Evolutionary conservation across 148 eudicot species (phyloP), one percentile per base, ranked within the genome.

Genomic region (Selenicereus undatus): DNA sequence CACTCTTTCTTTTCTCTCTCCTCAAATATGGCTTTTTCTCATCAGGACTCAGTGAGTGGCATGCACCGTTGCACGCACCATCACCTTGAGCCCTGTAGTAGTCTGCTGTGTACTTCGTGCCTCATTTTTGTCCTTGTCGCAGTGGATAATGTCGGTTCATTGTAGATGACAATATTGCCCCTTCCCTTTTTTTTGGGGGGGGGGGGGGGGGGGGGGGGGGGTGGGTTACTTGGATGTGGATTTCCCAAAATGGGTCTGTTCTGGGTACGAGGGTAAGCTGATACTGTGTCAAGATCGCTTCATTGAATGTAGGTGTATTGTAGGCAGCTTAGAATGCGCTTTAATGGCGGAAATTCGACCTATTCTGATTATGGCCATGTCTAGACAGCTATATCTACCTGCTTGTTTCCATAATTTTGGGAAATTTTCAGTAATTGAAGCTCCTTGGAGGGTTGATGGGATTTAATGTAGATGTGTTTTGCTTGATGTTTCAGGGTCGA

Each of bases 401-500:
- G 35, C 52, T 65, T 74, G 84, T 81, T 56, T 74, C 66, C 50
- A 82, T 75, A 68, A 18, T 51, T 84, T 22, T 76, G 78, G 86
- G 29, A 80, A 65, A 29, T 48, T 35, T 8, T 24, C 5, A 45
- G 3, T 16, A 52, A 52, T 56, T 64, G 5, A 52, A 17, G 32
- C 3, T 21, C 69, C n/a, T 8, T 64, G n/a, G 68, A 2, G 68
- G 62, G 62, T 56, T 7, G 66, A 8, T 22, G 10, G 7, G 20
- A 17, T 42, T 39, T 26, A 24, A 45, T 78, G 60, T 13, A 16
- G 30, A 17, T 75, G 27, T 1, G 26, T 11, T 58, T 73, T 35
- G 73, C 71, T 78, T 48, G 54, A 20, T 78, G 64, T 77, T 86
- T 78, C 87, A 91, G 97, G 89, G 72, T 79, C 85, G 86, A 81